Evolutionary conservation across 129 eudicot species (phyloP), one percentile per base, ranked within the genome.

Genomic region (Flaveria linearis): DNA sequence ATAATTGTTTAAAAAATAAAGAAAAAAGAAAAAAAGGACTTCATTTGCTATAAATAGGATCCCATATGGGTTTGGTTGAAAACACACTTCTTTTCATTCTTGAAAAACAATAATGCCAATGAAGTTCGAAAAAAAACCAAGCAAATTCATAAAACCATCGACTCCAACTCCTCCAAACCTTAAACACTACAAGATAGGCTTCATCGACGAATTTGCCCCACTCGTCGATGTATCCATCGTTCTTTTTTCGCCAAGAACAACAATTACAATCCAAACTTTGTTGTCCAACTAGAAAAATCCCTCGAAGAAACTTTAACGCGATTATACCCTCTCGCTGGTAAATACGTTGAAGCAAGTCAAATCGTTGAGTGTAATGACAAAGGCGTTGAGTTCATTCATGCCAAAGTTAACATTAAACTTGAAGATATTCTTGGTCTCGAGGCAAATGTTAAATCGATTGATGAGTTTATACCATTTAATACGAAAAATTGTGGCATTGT

Each of bases 301-400:
- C 14, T 64, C 6, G 25, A 64, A 64, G 33, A 39, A 33, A 69
- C 60, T 14, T 3, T 69, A 22, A 47, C 45, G 26, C 47, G 47
- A 51, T 80, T 73, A 23, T 82, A 82, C 71, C 85, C 85, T 6
- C 64, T 71, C 17, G 63, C 49, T 0, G 17, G 62, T 51, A 71
- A 64, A 51, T 71, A 51, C 15, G 46, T 28, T 50, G 64, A 71
- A 7, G 64, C 16, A 51, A 51, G 2, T 30, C 30, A 30, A 26
- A 71, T 13, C 3, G 18, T 71, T 30, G 47, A 50, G 3, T 71
- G 64, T 30, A 71, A 71, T 3, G 75, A 70, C 8, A 25, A 25
- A 23, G 74, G 74, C 13, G 58, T 25, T 20, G 57, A 69, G 18
- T 45, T 69, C 17, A n/a, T 46, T 12, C 45, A 69, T 7, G 14